These are phyloP conservation scores for Fusarium fracticaudum DNA, from an alignment of 2,329 filamentous ascomycete species.

Conservation along the genomic window DNA sequence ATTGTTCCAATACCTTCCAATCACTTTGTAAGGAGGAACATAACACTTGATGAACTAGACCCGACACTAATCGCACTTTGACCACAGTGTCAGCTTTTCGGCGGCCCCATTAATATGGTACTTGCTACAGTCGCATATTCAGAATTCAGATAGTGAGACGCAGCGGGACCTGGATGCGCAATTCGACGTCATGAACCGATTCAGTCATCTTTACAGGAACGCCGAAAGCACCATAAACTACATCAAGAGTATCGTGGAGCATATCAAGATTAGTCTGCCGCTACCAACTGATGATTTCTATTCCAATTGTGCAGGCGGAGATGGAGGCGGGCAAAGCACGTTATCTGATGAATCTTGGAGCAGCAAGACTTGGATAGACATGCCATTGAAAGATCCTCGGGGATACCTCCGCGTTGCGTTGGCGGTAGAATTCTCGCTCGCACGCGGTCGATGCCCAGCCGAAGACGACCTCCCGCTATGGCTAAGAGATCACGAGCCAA, in stretches of 20 bases:
- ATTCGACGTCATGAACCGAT: neutral
- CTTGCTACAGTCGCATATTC: neutral
- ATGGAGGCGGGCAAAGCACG: neutral
- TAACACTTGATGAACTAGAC: neutral
- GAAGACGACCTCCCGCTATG: neutral
- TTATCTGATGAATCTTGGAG: neutral
- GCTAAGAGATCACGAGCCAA: neutral
- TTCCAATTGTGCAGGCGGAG: fast-evolving
- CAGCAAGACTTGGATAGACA: neutral
- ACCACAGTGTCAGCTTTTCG: neutral
- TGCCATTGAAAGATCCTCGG: neutral
- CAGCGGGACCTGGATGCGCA: neutral
- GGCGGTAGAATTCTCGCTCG: neutral
- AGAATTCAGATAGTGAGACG: neutral
- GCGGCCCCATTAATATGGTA: neutral
- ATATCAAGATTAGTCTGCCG: neutral
- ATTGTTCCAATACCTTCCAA: neutral
- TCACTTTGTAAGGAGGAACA: neutral
- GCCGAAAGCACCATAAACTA: neutral
- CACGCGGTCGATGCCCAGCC: neutral
- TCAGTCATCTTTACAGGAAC: neutral
- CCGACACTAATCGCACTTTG: neutral
- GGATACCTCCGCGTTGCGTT: neutral
- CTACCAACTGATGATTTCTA: neutral
- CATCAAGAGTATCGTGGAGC: neutral